Percentiles rank a stretch among this genome's conserved stretches.
Evolutionary conservation across 2,329 filamentous ascomycete species (phyloP).

Genomic region (Pseudogymnoascus sp.): DNA sequence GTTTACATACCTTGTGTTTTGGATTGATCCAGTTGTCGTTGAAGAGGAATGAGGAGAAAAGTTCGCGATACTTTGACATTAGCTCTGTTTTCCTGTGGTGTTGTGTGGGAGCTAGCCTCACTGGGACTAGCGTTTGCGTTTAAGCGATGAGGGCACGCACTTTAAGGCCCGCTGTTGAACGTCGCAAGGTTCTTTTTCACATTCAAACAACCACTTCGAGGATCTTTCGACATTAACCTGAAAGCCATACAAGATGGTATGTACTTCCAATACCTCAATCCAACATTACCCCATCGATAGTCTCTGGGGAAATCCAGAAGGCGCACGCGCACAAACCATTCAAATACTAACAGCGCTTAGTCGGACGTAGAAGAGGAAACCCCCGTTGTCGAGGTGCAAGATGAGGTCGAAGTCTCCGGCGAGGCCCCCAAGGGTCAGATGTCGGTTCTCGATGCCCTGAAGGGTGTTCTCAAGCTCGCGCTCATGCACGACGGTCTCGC

Average conservation of each 20-base stretch:
- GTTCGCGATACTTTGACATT: constrained; percentile 8
- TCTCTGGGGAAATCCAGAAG: not conserved
- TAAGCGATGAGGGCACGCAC: constrained; percentile 10
- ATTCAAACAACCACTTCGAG: constrained; percentile 46
- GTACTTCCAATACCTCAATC: constrained; percentile 20
- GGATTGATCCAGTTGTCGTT: constrained; percentile 8
- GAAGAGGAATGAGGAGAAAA: constrained; percentile 1
- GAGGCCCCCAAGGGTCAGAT: constrained; percentile 82
- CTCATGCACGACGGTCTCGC: constrained; percentile 99
- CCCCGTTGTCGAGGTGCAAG: constrained; percentile 70
- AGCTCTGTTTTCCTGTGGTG: not conserved
- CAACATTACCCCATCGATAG: constrained; percentile 10
- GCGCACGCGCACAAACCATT: not conserved
- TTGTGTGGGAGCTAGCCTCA: constrained; percentile 3
- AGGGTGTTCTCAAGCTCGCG: constrained; percentile 96
- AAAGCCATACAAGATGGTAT: constrained; percentile 53
- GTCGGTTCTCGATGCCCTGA: constrained; percentile 96
- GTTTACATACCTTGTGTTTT: constrained; percentile 5
- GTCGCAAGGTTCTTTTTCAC: constrained; percentile 7
- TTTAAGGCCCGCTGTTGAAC: constrained; percentile 9
- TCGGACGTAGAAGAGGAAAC: constrained; percentile 99
- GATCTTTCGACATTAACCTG: constrained; percentile 52
- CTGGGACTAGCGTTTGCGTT: not conserved
- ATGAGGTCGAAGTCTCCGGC: constrained; percentile 92
- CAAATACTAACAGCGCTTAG: constrained; percentile 37